These are phyloP conservation scores for Flueggea neowawraea DNA, from an alignment of 441 rosid genomes.

Conservation along the genomic window DNA sequence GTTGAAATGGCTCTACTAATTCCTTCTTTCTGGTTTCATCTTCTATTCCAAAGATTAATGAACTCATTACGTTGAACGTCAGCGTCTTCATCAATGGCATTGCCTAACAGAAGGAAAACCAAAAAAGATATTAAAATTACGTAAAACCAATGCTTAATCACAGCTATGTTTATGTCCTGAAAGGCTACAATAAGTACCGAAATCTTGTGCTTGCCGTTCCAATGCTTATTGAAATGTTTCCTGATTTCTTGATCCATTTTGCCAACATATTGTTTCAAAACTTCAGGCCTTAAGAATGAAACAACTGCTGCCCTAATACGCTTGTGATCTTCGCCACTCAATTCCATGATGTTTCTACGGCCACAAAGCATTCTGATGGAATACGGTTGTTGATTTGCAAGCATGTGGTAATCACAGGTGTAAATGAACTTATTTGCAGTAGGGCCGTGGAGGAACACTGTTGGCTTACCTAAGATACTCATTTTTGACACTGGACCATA, in stretches of 20 bases:
- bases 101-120: too few relatives aligned
- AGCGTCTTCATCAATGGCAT: slow-evolving; percentile 9
- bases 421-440: slow-evolving; percentile 40
- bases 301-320: slow-evolving; percentile 30
- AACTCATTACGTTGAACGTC: slow-evolving; percentile 27
- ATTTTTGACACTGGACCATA: slow-evolving; percentile 32
- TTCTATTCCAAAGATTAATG: slow-evolving; percentile 22
- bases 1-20: slow-evolving; percentile 9
- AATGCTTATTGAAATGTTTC: slow-evolving; percentile 16
- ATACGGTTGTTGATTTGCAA: slow-evolving; percentile 22
- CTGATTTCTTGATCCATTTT: slow-evolving; percentile 29
- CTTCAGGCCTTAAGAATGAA: slow-evolving; percentile 39
- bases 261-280: slow-evolving; percentile 25
- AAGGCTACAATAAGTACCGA: neutral
- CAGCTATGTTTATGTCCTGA: too few relatives aligned
- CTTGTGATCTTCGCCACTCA: slow-evolving; percentile 35
- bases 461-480: slow-evolving; percentile 18
- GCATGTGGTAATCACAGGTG: slow-evolving; percentile 9
- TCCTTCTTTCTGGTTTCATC: slow-evolving; percentile 14
- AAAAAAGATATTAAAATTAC: neutral
- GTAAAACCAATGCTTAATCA: too few relatives aligned
- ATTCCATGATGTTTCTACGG: slow-evolving; percentile 19
- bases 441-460: slow-evolving; percentile 33
- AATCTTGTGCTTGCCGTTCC: slow-evolving; percentile 28
- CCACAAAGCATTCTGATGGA: slow-evolving; percentile 23